phyloP scores from a whole-genome alignment of 345 rosid species.

The Pistacia vera region DNA sequence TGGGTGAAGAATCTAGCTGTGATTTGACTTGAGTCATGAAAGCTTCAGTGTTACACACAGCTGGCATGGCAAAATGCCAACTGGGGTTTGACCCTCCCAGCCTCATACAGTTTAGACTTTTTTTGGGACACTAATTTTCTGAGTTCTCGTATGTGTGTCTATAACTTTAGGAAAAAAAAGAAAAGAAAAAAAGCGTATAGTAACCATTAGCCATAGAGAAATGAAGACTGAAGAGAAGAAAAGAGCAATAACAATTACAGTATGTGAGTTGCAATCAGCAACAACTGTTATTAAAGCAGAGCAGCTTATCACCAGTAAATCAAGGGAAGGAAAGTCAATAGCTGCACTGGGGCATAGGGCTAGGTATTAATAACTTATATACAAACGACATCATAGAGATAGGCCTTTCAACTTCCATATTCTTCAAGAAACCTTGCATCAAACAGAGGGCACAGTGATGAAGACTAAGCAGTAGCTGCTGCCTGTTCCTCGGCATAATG shows the following conservation, averaged over 20 bases:
- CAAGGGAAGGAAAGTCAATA: conserved; percentile 26
- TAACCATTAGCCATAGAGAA: neutral
- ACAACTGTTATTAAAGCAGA: conserved; percentile 15
- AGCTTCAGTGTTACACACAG: no score
- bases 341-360: conserved; percentile 27
- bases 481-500: conserved; percentile 73
- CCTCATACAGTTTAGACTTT: no score
- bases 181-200: neutral
- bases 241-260: conserved; percentile 8
- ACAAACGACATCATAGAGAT: conserved; percentile 25
- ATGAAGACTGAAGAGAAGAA: neutral
- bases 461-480: conserved; percentile 71
- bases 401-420: neutral
- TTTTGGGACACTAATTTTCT: no score
- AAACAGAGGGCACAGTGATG: neutral
- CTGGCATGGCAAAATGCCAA: no score
- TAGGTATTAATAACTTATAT: conserved; percentile 29
- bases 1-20: no score
- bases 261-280: conserved; percentile 21
- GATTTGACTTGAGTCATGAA: no score
- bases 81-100: no score
- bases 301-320: conserved; percentile 28
- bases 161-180: no score
- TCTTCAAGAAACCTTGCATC: conserved; percentile 21
- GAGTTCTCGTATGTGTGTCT: no score